Base-by-base conservation (phyloP, 208 protist genomes). In the Porcisia deanei region DNA sequence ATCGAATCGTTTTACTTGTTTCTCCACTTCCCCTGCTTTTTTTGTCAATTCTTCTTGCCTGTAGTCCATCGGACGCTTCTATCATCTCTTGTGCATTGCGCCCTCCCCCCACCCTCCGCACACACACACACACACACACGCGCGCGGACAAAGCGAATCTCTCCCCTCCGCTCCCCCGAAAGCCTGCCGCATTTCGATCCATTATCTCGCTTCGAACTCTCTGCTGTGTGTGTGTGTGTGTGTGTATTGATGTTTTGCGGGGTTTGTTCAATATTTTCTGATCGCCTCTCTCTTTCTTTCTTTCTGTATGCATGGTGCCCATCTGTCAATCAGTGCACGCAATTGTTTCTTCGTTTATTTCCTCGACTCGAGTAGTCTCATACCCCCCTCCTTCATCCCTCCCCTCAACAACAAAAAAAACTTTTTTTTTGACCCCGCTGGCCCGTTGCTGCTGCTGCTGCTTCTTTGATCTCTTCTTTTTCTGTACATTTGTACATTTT, bases 191-290 rank as follows among this genome's bases (percentile, higher is more conserved):
- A 3, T 49, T 18, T 20, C 12, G 12, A 2, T 55, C 30, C 16
- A 25, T 52, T 55, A n/a, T 22, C 71, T 55, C 59, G 20, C 39
- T 12, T 67, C 45, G 69, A 34, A 34, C 18, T 61, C 54, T 59
- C 22, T 49, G 3, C 69, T 20, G 53, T 14, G 6, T 3, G 71
- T 39, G 60, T 14, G n/a, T 53, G 34, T 61, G 47, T 76, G 69
- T 75, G 47, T 55, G 2, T 79, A 43, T 79, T 0, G 20, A 3
- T 79, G 59, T 83, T 43, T 77, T 60, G 66, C 47, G 16, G 71
- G 57, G 52, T 68, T 14, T 66, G 49, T 25, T 49, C 54, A 22
- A 30, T 22, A 8, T n/a, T 64, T 64, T 64, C 59, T 5, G 54
- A 58, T 58, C 54, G 0, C 22, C 14, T 43, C 22, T 4, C 55